Percentiles rank a stretch among this genome's conserved stretches.
These are phyloP conservation scores for Clarireedia monteithiana DNA, from an alignment of 2,329 filamentous ascomycete species.

Conservation along the genomic window DNA sequence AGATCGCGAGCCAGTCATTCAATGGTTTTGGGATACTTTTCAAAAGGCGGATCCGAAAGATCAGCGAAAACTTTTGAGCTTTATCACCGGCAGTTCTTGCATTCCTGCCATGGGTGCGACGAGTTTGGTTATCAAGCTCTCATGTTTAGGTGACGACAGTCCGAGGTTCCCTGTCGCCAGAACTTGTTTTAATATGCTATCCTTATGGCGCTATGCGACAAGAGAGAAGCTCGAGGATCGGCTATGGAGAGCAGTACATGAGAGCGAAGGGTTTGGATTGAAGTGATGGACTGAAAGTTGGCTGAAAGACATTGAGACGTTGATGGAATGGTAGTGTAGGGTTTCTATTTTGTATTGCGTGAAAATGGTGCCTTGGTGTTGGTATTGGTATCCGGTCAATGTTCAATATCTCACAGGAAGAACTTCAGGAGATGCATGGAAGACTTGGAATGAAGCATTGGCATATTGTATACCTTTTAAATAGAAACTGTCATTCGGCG, in stretches of 20 bases:
- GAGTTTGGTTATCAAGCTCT: slow-evolving; percentile 67
- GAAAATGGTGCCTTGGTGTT: background rate
- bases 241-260: slow-evolving; percentile 80
- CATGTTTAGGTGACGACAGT: slow-evolving; percentile 66
- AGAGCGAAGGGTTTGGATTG: slow-evolving; percentile 87
- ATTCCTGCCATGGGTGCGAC: slow-evolving; percentile 84
- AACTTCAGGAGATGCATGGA: background rate
- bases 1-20: slow-evolving; percentile 57
- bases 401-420: too few species aligned
- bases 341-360: slow-evolving; percentile 8
- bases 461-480: background rate
- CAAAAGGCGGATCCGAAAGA: slow-evolving; percentile 53
- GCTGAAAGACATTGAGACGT: background rate
- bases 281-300: slow-evolving; percentile 42
- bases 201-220: slow-evolving; percentile 64
- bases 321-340: background rate
- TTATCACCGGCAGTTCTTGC: slow-evolving; percentile 84
- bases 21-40: slow-evolving; percentile 88
- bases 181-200: slow-evolving; percentile 85
- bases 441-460: background rate
- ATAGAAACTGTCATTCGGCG: background rate
- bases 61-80: slow-evolving; percentile 73
- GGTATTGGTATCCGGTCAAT: background rate
- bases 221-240: slow-evolving; percentile 59
- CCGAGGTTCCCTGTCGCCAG: slow-evolving; percentile 74